Evolutionary conservation across 2,329 filamentous ascomycete genomes (phyloP), one percentile per base, ranked within the genome.

Genomic region (Trichoderma brevicompactum): DNA sequence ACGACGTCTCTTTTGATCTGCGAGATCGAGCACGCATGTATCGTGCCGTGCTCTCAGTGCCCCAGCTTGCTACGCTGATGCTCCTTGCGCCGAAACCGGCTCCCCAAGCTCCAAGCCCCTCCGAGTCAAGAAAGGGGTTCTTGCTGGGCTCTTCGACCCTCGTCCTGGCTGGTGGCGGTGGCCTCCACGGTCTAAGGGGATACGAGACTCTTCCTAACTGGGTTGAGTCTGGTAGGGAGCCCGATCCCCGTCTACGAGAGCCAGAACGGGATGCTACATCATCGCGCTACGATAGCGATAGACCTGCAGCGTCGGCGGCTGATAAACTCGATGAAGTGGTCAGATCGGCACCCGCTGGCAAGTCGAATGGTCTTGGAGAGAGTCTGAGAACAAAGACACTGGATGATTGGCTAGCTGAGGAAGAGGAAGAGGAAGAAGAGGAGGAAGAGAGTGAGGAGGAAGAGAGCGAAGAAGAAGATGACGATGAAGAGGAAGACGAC

Each of bases 51-150:
- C 86, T 99, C 2, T 85, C 87, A 4, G 88, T 91, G 5, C 92
- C 94, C 0, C 92, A 98, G 75, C 86, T 99, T 15, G 95, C 95
- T 2, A 93, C 91, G 0, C 83, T 99, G 13, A 90, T 98, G 75
- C 87, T 99, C 0, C 85, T 98, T 1, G 95, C 95, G 0, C 94
- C 95, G 0, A 99, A 99, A 75, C 94, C 95, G 0, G 92, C 95
- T 0, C 95, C 95, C 0, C 92, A 96, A 67, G 90, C 91, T 0
- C 93, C 93, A 0, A 96, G 92, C 66, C 95, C 95, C 0, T 96
- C 92, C 0, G 94, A 97, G 74, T 88, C 86, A 2, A 86, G 94
- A 40, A 92, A 89, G 69, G 89, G 87, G 0, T 90, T 94, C 65
- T 82, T 89, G 1, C 83, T 99, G 0, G 95, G 95, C 10, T 95